A percentile compares a stretch with the other conserved stretches of the same genome.
These are phyloP conservation scores for Cladosporium colombiae DNA, from an alignment of 2,329 filamentous ascomycete species.

Conservation along the genomic window DNA sequence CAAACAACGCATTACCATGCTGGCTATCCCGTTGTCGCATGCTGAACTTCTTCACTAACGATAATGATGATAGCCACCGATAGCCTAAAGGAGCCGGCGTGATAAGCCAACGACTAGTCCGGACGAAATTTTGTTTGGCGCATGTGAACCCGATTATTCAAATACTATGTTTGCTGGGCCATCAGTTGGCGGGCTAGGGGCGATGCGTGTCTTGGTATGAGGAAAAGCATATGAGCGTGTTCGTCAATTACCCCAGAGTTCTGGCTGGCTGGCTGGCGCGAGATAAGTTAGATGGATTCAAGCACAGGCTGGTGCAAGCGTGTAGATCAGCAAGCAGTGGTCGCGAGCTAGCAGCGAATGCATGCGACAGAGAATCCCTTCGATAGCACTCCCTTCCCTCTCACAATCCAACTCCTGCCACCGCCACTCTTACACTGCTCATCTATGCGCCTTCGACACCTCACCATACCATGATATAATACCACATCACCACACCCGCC, in stretches of 20 bases:
- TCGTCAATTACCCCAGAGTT: background rate
- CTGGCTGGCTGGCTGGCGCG: background rate
- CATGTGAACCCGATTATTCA: background rate
- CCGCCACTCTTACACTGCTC: background rate
- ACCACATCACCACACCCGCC: background rate
- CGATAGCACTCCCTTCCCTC: background rate
- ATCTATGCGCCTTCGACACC: background rate
- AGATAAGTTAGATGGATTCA: background rate
- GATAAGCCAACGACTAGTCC: background rate
- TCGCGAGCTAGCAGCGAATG: slow-evolving; percentile 11
- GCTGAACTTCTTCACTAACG: background rate
- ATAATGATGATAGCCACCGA: slow-evolving; percentile 65
- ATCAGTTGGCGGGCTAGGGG: background rate
- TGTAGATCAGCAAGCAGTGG: slow-evolving; percentile 2
- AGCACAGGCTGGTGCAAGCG: background rate
- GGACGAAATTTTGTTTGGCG: background rate
- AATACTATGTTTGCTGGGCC: background rate
- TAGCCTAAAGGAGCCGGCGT: slow-evolving; percentile 65
- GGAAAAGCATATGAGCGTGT: background rate
- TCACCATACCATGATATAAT: slow-evolving; percentile 20
- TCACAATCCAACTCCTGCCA: background rate
- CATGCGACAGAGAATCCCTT: background rate
- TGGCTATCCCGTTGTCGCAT: background rate
- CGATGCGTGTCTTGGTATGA: background rate
- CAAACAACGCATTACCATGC: background rate